Evolutionary conservation across 768 basidiomycete genomes (phyloP), one percentile per base, ranked within the genome.

Genomic region (Psilocybe cyanescens): DNA sequence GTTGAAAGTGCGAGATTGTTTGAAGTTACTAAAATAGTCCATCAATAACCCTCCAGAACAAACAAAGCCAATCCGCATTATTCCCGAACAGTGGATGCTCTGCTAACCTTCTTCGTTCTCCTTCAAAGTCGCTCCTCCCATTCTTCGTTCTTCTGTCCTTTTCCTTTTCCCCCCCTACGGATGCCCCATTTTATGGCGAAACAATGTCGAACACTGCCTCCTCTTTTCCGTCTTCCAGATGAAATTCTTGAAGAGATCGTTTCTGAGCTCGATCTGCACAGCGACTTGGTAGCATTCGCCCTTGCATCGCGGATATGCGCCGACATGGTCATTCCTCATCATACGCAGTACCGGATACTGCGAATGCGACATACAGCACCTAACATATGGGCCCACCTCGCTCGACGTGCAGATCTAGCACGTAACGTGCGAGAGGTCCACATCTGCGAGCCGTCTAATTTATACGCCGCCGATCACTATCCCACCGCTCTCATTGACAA

Each of bases 301-400:
- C 73, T 80, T n/a, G 69, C 76, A 30, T 82, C 78, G n/a, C 71
- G 71, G 60, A 59, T 72, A 35, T 76, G 75, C 53, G 73, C 75
- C 55, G 67, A 64, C 16, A 65, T 79, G 55, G 75, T 79, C 45
- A 76, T 81, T 46, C 83, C 83, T 30, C 67, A 75, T n/a, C 83
- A 85, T 58, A 81, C 75, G 19, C 76, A 84, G 62, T 84, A 85
- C 70, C 79, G 83, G 53, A 72, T 79, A 56, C 71, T 85, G 60
- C 79, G 80, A 30, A 72, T 80, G n/a, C 75, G 80, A 7, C 72
- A 77, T 33, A 70, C 75, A 1, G 66, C 72, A 49, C 77, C 79
- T 12, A 68, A 71, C 17, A 70, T 84, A 65, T 85, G 83, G 82
- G 79, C 78, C 0, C 83, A 84, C 65, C 78, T 85, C n/a, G 80